Conservation (phyloP, 2,329 filamentous ascomycete species). For the Colletotrichum graminicola region DNA sequence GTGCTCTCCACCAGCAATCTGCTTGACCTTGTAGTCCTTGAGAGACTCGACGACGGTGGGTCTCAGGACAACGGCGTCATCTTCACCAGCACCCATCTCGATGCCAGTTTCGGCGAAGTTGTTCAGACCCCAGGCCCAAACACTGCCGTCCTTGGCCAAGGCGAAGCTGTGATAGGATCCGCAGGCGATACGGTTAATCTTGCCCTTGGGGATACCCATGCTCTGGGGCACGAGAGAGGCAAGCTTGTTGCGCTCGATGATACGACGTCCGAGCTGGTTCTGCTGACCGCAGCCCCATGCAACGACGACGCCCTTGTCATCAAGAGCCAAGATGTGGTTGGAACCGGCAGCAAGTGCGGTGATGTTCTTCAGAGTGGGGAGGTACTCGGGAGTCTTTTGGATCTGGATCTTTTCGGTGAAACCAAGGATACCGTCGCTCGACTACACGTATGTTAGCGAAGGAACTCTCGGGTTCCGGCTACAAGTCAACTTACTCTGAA, state of each 20-base stretch:
- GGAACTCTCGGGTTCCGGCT: neutral
- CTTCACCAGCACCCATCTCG: conserved; percentile 71
- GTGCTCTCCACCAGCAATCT: conserved; percentile 77
- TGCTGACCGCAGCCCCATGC: conserved; percentile 82
- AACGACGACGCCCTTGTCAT: conserved; percentile 72
- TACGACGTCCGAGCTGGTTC: conserved; percentile 69
- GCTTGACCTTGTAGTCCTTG: conserved; percentile 70
- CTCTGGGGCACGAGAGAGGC: conserved; percentile 73
- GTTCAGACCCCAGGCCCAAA: conserved; percentile 89
- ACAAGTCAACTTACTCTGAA: conserved; percentile 64
- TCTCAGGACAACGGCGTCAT: conserved; percentile 78
- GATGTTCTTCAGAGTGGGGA: conserved; percentile 75
- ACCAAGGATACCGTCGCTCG: conserved; percentile 72
- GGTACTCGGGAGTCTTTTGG: conserved; percentile 59
- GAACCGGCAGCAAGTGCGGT: conserved; percentile 73
- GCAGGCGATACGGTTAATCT: conserved; percentile 72
- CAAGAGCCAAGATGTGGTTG: conserved; percentile 78
- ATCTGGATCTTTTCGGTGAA: conserved; percentile 67
- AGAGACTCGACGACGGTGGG: conserved; percentile 77
- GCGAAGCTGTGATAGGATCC: conserved; percentile 89
- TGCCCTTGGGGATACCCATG: conserved; percentile 70
- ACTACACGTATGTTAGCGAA: conserved; percentile 49
- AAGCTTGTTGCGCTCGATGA: conserved; percentile 72
- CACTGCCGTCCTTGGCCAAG: conserved; percentile 75
- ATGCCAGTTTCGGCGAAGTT: conserved; percentile 84